Percentiles rank a stretch among this genome's conserved stretches.
phyloP scores from a whole-genome alignment of 805 yeast genomes.

The Wickerhamiella sorbophila region DNA sequence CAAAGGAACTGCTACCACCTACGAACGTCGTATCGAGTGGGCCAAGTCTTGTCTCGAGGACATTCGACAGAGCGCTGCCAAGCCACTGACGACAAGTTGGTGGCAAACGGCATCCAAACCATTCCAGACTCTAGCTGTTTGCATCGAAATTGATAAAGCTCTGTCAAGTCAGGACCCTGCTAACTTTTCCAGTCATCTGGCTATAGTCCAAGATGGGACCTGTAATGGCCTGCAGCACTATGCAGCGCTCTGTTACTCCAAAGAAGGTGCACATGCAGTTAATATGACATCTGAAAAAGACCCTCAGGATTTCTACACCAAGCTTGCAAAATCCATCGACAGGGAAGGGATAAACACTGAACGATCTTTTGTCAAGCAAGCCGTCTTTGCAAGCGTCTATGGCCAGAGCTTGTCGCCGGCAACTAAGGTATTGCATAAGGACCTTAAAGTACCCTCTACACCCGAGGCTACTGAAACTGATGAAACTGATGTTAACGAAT shows the following conservation, averaged over 20 bases:
- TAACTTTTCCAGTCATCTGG: conserved; percentile 30
- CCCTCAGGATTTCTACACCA: conserved; percentile 37
- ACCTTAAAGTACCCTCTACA: too few relatives aligned
- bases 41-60: conserved; percentile 29
- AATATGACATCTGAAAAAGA: conserved; percentile 34
- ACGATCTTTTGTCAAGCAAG: not conserved
- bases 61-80: conserved; percentile 29
- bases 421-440: not conserved
- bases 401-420: not conserved
- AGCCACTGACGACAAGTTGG: conserved; percentile 33
- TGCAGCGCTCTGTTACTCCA: conserved; percentile 43
- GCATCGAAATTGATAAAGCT: conserved; percentile 35
- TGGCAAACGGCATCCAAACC: conserved; percentile 40
- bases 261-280: conserved; percentile 39
- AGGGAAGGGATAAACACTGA: not conserved
- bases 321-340: conserved; percentile 26
- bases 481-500: too few relatives aligned
- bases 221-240: conserved; percentile 47
- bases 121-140: conserved; percentile 40
- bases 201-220: conserved; percentile 45
- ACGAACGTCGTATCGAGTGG: conserved; percentile 30
- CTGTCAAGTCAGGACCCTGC: conserved; percentile 30
- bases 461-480: not conserved
- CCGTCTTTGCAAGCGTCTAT: not conserved
- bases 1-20: conserved; percentile 32